Evolutionary conservation across 192 early-diverging fungal genomes (phyloP).

Genomic region (Pilobolus umbonatus): DNA sequence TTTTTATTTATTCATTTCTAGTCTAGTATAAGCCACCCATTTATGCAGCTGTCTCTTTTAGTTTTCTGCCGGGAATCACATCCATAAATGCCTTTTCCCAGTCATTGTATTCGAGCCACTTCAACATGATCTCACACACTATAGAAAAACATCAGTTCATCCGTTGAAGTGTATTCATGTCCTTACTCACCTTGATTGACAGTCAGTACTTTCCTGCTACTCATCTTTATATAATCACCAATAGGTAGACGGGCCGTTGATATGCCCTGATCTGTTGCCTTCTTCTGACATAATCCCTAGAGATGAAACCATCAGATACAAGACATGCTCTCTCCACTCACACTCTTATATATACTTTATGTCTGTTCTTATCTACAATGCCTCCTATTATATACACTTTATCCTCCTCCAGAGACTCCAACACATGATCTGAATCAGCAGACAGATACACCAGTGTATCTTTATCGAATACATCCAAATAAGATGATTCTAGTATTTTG

Average conservation of each 20-base stretch:
- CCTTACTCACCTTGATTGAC: slow-evolving; percentile 77
- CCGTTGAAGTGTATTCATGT: neutral
- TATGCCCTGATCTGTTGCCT: slow-evolving; percentile 70
- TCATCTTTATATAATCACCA: slow-evolving; percentile 74
- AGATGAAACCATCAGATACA: too few species aligned
- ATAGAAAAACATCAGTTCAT: neutral
- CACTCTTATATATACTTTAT: slow-evolving; percentile 54
- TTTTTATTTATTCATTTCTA: too few species aligned
- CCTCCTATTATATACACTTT: slow-evolving; percentile 92
- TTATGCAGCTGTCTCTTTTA: too few species aligned
- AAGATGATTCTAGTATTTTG: too few species aligned
- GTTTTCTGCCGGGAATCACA: slow-evolving; percentile 85
- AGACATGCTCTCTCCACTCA: neutral
- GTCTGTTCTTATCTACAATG: slow-evolving; percentile 90
- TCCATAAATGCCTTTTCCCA: slow-evolving; percentile 85
- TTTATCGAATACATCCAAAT: slow-evolving; percentile 42
- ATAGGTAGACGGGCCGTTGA: slow-evolving; percentile 79
- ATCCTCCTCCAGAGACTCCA: slow-evolving; percentile 60
- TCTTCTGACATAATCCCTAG: slow-evolving; percentile 70
- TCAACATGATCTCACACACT: slow-evolving; percentile 87
- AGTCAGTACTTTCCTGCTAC: slow-evolving; percentile 79
- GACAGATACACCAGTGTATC: slow-evolving; percentile 80
- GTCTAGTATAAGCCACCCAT: too few species aligned
- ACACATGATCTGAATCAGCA: slow-evolving; percentile 75
- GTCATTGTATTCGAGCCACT: slow-evolving; percentile 68